Base-by-base conservation (phyloP, 2,329 filamentous ascomycete genomes). In the Aureobasidium musti region DNA sequence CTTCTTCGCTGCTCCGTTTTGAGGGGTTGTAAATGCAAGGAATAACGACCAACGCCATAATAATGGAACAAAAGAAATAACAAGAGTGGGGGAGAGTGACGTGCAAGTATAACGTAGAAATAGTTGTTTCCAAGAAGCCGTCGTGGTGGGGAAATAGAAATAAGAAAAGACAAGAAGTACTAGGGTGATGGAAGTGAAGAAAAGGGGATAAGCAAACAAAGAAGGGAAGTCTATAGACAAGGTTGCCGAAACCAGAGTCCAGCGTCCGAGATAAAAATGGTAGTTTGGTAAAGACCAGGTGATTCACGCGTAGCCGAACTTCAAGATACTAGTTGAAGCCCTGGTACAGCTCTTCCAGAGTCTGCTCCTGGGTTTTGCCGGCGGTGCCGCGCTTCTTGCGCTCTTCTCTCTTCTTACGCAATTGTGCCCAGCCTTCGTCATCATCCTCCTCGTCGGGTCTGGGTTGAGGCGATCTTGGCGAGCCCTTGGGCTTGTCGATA, bases 401-500 rank as follows among this genome's bases (percentile, higher is more conserved):
- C 70, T 75, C 74, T 39, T 75, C 74, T 37, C 74, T 71, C 71
- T 75, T 77, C 73, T 74, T 75, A 33, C 69, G 69, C 72, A 75
- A 69, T 63, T 74, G 71, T 64, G 72, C 74, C 76, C 76, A 77
- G 10, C 73, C 75, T 28, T 76, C 72, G 3, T 75, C 76, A 37
- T 77, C 76, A 19, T 70, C 69, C 21, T 70, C 69, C n/a, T 78
- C 76, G 5, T 68, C 69, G 14, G 68, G 65, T 35, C 52, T 47
- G 39, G 28, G 19, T 50, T 43, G 63, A 6, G 50, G 45, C 19
- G 69, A 68, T 61, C 72, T 75, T 1, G 74, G 71, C 14, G 71
- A 71, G 19, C 75, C 74, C 69, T 76, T 77, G 3, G 74, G 72
- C 71, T 77, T 77, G 67, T 77, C 75, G 35, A 77, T 68, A n/a